Evolutionary conservation across 2,329 filamentous ascomycete genomes (phyloP).

Genomic region (Talaromyces verruculosus): DNA sequence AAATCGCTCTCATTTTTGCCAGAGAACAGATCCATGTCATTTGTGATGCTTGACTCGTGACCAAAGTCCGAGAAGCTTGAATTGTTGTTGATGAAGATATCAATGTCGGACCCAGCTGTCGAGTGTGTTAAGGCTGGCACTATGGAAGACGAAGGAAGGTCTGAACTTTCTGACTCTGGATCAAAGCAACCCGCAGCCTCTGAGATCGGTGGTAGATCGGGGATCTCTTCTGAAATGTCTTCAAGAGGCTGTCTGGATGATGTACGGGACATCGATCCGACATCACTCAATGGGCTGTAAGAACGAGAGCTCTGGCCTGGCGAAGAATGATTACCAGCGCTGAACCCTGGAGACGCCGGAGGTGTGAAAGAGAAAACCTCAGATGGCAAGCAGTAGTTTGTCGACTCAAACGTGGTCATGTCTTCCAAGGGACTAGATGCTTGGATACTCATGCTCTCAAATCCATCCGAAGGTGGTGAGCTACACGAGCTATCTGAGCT

Average conservation of each 20-base stretch:
- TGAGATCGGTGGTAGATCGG: constrained; percentile 30
- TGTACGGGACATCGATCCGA: constrained; percentile 39
- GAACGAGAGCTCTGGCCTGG: constrained; percentile 38
- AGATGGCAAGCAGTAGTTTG: constrained; percentile 39
- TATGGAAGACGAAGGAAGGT: constrained; percentile 36
- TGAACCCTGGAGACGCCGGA: constrained; percentile 47
- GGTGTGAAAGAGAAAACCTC: constrained; percentile 50
- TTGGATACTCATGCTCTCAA: constrained; percentile 42
- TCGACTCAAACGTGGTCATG: constrained; percentile 31
- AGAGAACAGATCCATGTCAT: constrained; percentile 35
- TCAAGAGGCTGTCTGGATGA: constrained; percentile 33
- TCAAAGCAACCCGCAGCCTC: constrained; percentile 33
- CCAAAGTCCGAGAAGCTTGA: constrained; percentile 39
- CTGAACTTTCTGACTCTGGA: constrained; percentile 28
- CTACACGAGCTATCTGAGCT: constrained; percentile 42
- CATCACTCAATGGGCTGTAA: constrained; percentile 40
- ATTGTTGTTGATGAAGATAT: constrained; percentile 43
- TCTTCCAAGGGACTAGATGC: constrained; percentile 37
- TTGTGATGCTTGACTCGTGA: constrained; percentile 33
- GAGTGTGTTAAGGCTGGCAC: constrained; percentile 38
- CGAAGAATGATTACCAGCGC: constrained; percentile 40
- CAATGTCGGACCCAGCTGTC: constrained; percentile 39
- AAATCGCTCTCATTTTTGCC: constrained; percentile 39
- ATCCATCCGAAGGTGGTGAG: constrained; percentile 44
- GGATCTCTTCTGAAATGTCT: constrained; percentile 34